Conservation (phyloP, 225 moss, liverwort and hornwort genomes). For the Polytrichum commune region DNA sequence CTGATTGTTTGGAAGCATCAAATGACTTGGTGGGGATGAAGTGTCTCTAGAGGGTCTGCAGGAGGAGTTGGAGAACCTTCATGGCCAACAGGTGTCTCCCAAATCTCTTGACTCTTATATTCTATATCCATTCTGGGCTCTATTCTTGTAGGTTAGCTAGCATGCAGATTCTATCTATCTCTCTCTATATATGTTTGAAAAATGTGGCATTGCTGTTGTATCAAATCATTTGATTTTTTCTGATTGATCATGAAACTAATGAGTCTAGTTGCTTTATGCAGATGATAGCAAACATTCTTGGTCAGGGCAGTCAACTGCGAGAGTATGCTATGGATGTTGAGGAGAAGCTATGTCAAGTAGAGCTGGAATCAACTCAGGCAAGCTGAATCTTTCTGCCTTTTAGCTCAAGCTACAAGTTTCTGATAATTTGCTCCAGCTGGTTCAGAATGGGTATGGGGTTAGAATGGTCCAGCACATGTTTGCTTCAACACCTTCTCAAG, state of each 20-base stretch:
- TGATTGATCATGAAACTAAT: background rate
- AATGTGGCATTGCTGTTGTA: background rate
- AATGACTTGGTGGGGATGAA: slow-evolving; percentile 65
- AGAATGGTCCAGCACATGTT: too few relatives aligned
- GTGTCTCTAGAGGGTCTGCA: slow-evolving; percentile 84
- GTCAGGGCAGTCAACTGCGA: slow-evolving; percentile 89
- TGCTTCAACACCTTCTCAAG: too few relatives aligned
- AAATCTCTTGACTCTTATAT: slow-evolving; percentile 9
- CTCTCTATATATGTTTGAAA: background rate
- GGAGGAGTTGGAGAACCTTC: slow-evolving; percentile 84
- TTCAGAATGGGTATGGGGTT: too few relatives aligned
- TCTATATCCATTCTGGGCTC: slow-evolving; percentile 5
- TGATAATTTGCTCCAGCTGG: too few relatives aligned
- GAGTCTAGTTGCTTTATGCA: slow-evolving; percentile 21
- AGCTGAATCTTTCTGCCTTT: background rate
- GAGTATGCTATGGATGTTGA: slow-evolving; percentile 96
- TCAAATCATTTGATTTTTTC: too few relatives aligned
- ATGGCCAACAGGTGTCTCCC: slow-evolving; percentile 77
- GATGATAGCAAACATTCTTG: slow-evolving; percentile 94
- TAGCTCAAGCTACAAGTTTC: background rate
- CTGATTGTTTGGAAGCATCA: slow-evolving; percentile 11
- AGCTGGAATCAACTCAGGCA: slow-evolving; percentile 97
- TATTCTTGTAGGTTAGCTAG: background rate
- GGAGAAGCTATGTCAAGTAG: slow-evolving; percentile 96
- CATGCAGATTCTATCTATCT: background rate